A percentile compares a stretch with the other conserved stretches of the same genome.
Evolutionary conservation across 2,329 filamentous ascomycete genomes (phyloP).

Genomic region (Trichophaea hybrida): DNA sequence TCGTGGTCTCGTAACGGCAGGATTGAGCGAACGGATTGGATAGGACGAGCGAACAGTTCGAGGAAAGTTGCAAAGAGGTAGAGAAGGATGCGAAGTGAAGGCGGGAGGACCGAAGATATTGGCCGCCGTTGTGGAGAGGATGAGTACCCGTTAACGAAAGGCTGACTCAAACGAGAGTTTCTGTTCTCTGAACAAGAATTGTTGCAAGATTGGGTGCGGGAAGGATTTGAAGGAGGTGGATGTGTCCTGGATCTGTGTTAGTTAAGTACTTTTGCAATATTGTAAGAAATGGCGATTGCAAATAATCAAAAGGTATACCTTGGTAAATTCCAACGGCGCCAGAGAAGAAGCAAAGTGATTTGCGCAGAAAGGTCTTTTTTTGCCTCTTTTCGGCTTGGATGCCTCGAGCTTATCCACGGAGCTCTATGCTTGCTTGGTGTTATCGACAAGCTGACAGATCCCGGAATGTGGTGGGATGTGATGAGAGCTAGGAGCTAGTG

Average conservation of each 20-base stretch:
- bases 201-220: background rate
- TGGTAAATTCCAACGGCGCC: background rate
- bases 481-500: too few species aligned
- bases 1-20: background rate
- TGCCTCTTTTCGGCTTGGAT: background rate
- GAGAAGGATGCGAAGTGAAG: background rate
- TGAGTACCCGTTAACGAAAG: background rate
- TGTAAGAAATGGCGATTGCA: background rate
- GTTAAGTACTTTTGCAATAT: background rate
- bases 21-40: background rate
- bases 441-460: background rate
- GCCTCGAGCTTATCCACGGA: background rate
- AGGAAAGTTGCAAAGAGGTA: background rate
- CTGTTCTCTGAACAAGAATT: constrained; percentile 1
- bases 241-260: background rate
- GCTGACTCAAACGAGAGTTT: background rate
- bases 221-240: background rate
- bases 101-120: background rate
- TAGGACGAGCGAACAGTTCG: background rate
- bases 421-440: background rate
- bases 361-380: background rate
- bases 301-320: background rate
- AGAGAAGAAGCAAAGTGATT: background rate
- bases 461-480: background rate
- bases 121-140: background rate